Evolutionary conservation across 129 eudicot species (phyloP).

Genomic region (Pulicaria dysenterica): DNA sequence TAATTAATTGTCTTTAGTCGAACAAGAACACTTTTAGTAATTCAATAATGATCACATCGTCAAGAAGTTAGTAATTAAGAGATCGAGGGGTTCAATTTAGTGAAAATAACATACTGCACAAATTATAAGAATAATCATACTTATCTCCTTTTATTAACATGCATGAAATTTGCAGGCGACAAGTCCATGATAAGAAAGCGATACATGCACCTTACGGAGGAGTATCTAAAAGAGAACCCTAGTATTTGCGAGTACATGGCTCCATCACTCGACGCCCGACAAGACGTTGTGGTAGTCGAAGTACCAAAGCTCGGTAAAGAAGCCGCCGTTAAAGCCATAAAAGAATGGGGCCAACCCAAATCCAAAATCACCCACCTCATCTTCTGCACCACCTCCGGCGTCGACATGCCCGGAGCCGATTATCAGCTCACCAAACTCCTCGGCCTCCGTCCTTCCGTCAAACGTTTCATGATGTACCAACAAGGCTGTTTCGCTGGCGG

Average conservation of each 20-base stretch:
- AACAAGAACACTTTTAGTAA: too few species aligned
- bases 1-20: too few species aligned
- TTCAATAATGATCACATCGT: too few species aligned
- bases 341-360: slow-evolving; percentile 49
- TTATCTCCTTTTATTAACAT: neutral
- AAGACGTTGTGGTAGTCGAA: slow-evolving; percentile 72
- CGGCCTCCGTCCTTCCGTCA: slow-evolving; percentile 65
- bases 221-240: slow-evolving; percentile 58
- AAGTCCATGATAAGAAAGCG: slow-evolving; percentile 65
- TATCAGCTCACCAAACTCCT: slow-evolving; percentile 74
- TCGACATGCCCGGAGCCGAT: slow-evolving; percentile 79
- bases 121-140: too few species aligned
- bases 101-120: too few species aligned
- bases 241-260: slow-evolving; percentile 63
- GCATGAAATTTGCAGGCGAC: slow-evolving; percentile 41
- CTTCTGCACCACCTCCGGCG: slow-evolving; percentile 74
- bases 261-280: slow-evolving; percentile 68
- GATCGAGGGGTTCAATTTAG: too few species aligned
- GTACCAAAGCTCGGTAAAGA: slow-evolving; percentile 76
- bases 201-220: slow-evolving; percentile 67
- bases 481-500: slow-evolving; percentile 45
- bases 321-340: slow-evolving; percentile 69
- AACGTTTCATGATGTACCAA: slow-evolving; percentile 54
- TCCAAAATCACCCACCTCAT: slow-evolving; percentile 66
- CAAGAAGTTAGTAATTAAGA: too few species aligned